Percentiles rank a stretch among this genome's conserved stretches.
These are phyloP conservation scores for Kalaharituber pfeilii DNA, from an alignment of 2,329 filamentous ascomycete genomes.

Conservation along the genomic window DNA sequence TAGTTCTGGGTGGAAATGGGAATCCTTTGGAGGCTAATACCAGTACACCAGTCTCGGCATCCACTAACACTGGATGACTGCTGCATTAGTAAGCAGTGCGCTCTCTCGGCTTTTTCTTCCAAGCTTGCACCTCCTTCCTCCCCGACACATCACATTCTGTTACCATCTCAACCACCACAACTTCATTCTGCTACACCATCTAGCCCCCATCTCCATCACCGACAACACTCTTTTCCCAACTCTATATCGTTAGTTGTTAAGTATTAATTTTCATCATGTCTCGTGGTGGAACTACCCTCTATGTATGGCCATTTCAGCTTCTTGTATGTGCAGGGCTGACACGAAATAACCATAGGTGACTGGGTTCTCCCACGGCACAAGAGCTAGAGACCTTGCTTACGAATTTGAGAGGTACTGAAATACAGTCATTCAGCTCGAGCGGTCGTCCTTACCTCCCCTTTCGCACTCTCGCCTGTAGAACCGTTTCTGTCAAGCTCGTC, in stretches of 20 bases:
- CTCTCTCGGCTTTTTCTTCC: too few species aligned
- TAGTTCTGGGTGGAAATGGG: too few species aligned
- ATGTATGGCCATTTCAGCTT: slow-evolving; percentile 12
- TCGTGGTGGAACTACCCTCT: slow-evolving; percentile 23
- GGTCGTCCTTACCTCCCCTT: slow-evolving; percentile 16
- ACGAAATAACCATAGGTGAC: slow-evolving; percentile 7
- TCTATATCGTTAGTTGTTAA: too few species aligned
- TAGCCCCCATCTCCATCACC: neutral
- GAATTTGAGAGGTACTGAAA: slow-evolving; percentile 25
- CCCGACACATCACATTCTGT: too few species aligned
- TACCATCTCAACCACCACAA: too few species aligned
- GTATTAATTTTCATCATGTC: slow-evolving; percentile 17
- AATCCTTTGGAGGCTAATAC: too few species aligned
- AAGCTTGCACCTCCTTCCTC: too few species aligned
- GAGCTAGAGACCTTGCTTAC: slow-evolving; percentile 79
- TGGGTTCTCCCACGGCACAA: slow-evolving; percentile 97
- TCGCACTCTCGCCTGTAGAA: slow-evolving; percentile 1
- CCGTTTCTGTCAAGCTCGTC: slow-evolving; percentile 16
- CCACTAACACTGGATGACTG: too few species aligned
- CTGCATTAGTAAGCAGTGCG: too few species aligned
- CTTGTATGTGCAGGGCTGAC: neutral
- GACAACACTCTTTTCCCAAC: slow-evolving; percentile 2
- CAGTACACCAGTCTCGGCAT: too few species aligned
- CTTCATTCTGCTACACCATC: too few species aligned
- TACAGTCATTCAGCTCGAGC: slow-evolving; percentile 18